A percentile compares a stretch with the other conserved stretches of the same genome.
Evolutionary conservation across 352 stramenopile genomes (phyloP).

Genomic region (Blastocystis sp.): DNA sequence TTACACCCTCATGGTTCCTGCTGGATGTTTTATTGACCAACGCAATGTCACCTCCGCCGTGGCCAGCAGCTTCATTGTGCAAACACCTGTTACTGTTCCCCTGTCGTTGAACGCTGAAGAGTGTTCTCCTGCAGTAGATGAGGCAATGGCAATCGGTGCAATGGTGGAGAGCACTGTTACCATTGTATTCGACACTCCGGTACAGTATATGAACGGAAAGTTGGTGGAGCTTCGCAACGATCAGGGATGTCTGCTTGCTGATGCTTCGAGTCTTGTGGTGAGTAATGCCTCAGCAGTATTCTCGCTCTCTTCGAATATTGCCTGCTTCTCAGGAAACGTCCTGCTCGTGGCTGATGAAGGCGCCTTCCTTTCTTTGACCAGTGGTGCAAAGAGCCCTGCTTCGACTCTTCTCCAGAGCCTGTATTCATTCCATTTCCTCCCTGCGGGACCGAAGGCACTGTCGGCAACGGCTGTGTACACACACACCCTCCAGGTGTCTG

Average conservation of each 20-base stretch:
- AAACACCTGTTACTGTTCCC: background rate
- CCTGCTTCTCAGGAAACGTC: background rate
- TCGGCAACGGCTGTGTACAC: slow-evolving; percentile 24
- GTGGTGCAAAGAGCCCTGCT: background rate
- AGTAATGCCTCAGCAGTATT: background rate
- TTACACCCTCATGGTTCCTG: background rate
- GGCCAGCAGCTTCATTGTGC: background rate
- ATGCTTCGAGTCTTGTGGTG: background rate
- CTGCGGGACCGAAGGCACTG: background rate
- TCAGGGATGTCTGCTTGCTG: background rate
- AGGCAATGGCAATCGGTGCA: background rate
- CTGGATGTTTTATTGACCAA: background rate
- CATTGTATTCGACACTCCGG: background rate
- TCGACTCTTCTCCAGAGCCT: background rate
- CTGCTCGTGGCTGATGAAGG: background rate
- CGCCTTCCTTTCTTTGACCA: background rate
- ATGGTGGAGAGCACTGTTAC: background rate
- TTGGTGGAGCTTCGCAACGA: background rate
- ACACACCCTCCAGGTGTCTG: background rate
- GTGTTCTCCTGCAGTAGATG: background rate
- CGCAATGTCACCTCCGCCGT: background rate
- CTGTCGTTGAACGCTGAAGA: background rate
- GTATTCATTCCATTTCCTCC: slow-evolving; percentile 11
- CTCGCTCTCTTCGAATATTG: background rate
- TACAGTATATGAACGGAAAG: background rate